Evolutionary conservation across 768 basidiomycete species (phyloP).

Genomic region (Tricholoma sp.): DNA sequence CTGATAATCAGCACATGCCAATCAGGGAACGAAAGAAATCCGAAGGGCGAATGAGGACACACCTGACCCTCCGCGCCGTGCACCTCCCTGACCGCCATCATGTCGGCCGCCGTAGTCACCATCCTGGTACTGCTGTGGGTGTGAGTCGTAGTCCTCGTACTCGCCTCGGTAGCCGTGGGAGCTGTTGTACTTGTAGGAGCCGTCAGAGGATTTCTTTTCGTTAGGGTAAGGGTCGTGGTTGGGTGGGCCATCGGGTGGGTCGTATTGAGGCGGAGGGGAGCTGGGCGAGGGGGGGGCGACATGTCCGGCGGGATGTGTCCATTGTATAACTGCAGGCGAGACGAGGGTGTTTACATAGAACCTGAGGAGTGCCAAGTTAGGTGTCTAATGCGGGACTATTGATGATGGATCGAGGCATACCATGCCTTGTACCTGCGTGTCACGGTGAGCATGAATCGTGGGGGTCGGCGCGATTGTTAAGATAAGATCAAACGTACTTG

Average conservation of each 20-base stretch:
- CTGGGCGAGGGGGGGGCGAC: too few relatives aligned
- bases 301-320: background rate
- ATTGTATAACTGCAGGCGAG: background rate
- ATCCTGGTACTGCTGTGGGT: too few relatives aligned
- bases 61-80: too few relatives aligned
- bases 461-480: conserved; percentile 21
- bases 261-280: background rate
- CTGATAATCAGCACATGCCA: too few relatives aligned
- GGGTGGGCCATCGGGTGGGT: too few relatives aligned
- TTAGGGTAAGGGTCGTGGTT: background rate
- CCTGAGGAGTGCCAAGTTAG: background rate
- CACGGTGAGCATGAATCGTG: background rate
- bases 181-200: too few relatives aligned
- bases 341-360: background rate
- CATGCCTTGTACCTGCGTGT: conserved; percentile 55
- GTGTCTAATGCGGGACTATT: background rate
- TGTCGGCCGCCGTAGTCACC: too few relatives aligned
- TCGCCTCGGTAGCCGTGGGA: background rate
- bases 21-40: too few relatives aligned
- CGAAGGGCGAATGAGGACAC: too few relatives aligned
- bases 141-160: background rate
- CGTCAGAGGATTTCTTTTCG: background rate
- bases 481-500: conserved; percentile 44
- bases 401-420: conserved; percentile 30
- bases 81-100: too few relatives aligned